Percentiles rank a stretch among this genome's conserved stretches.
phyloP scores from a whole-genome alignment of 1,284 basidiomycete species.

The Sanghuangporus weigelae region DNA sequence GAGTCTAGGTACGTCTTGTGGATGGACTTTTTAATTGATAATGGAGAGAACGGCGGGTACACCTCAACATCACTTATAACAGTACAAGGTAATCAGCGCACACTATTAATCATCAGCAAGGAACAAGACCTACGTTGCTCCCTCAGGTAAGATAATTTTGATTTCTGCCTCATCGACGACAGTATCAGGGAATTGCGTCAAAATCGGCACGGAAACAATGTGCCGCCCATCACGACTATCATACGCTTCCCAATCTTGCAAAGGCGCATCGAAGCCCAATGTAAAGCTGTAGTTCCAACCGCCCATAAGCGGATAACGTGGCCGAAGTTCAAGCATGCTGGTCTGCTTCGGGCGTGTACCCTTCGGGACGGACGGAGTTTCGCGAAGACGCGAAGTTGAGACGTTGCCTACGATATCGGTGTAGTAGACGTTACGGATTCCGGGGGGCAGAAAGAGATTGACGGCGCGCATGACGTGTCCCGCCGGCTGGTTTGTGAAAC shows the following conservation, averaged over 20 bases:
- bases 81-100: not conserved
- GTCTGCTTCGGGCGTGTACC: slow-evolving; percentile 45
- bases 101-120: slow-evolving; percentile 9
- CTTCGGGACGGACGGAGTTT: slow-evolving; percentile 56
- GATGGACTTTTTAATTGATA: slow-evolving; percentile 52
- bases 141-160: slow-evolving; percentile 86
- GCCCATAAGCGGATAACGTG: slow-evolving; percentile 90
- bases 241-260: slow-evolving; percentile 68
- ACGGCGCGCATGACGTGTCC: slow-evolving; percentile 72
- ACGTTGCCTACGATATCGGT: slow-evolving; percentile 95
- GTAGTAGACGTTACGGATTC: slow-evolving; percentile 80
- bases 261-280: slow-evolving; percentile 86
- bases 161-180: slow-evolving; percentile 81
- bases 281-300: slow-evolving; percentile 98
- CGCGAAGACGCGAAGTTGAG: slow-evolving; percentile 85
- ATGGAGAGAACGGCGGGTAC: slow-evolving; percentile 72
- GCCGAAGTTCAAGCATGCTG: slow-evolving; percentile 75
- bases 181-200: slow-evolving; percentile 77
- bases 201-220: slow-evolving; percentile 79
- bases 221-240: slow-evolving; percentile 57
- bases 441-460: slow-evolving; percentile 74
- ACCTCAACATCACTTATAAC: slow-evolving; percentile 68
- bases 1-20: slow-evolving; percentile 92
- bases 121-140: slow-evolving; percentile 68
- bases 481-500: slow-evolving; percentile 56